Conservation (phyloP, 805 yeast species). For the Saccharomycopsis capsularis region DNA sequence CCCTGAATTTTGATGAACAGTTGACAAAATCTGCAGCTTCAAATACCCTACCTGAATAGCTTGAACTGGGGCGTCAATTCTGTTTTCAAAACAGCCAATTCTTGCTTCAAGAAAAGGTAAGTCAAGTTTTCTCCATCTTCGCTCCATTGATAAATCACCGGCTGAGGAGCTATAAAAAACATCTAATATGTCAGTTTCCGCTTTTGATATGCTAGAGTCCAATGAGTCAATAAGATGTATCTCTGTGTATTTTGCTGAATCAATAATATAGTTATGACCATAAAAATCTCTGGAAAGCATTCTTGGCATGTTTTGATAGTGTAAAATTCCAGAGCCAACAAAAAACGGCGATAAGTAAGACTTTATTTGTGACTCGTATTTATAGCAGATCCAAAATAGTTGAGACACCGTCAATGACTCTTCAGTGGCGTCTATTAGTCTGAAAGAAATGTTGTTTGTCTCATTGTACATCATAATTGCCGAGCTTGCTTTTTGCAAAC, state of each 20-base stretch:
- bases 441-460: background rate
- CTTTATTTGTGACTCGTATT: background rate
- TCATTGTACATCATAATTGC: slow-evolving; percentile 5
- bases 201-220: background rate
- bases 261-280: background rate
- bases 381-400: slow-evolving; percentile 3
- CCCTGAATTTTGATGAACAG: background rate
- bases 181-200: background rate
- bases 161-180: background rate
- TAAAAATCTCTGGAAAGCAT: background rate
- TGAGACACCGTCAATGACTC: background rate
- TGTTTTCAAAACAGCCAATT: background rate
- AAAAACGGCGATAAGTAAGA: slow-evolving; percentile 5
- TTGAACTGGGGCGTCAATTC: background rate
- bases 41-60: background rate
- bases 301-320: background rate
- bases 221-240: background rate
- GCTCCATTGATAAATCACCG: background rate
- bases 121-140: background rate
- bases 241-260: background rate
- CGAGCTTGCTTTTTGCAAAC: slow-evolving; percentile 7
- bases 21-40: background rate
- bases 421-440: background rate
- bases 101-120: background rate
- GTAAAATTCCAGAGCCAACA: background rate